Conservation (phyloP, 2,329 filamentous ascomycete genomes). For the Colletotrichum sp. region DNA sequence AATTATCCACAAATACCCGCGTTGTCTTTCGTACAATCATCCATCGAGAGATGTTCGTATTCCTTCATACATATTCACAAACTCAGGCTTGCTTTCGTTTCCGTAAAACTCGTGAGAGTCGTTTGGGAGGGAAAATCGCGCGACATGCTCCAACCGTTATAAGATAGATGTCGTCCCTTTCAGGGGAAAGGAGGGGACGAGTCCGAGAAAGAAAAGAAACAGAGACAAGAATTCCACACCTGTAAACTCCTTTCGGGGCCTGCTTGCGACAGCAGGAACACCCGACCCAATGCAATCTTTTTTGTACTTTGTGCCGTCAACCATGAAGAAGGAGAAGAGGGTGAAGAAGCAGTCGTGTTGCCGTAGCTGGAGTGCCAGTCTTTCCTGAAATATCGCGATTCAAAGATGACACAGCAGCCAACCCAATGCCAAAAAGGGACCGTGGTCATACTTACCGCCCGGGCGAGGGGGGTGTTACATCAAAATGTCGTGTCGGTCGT, state of each 20-base stretch:
- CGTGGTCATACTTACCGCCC: constrained; percentile 2
- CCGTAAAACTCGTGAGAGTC: background rate
- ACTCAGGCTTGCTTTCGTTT: background rate
- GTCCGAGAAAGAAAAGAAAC: background rate
- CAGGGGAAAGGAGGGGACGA: background rate
- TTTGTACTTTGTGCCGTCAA: background rate
- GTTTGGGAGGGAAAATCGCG: background rate
- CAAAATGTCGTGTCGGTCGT: constrained; percentile 11
- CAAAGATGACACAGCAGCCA: background rate
- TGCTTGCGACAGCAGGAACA: background rate
- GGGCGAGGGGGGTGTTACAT: background rate
- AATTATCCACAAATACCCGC: background rate
- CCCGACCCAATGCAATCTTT: constrained; percentile 13
- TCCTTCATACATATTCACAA: background rate
- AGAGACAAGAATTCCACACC: background rate
- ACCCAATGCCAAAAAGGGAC: background rate
- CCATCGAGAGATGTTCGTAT: background rate
- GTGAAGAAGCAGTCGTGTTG: background rate
- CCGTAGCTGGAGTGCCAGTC: background rate
- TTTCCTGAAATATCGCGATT: background rate
- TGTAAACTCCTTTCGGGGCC: constrained; percentile 6
- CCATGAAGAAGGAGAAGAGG: background rate
- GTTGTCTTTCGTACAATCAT: constrained; percentile 4
- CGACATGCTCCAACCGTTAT: background rate
- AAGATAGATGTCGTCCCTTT: background rate